Evolutionary conservation across 2,329 filamentous ascomycete genomes (phyloP).

Genomic region (Ambrosiella beaveri): DNA sequence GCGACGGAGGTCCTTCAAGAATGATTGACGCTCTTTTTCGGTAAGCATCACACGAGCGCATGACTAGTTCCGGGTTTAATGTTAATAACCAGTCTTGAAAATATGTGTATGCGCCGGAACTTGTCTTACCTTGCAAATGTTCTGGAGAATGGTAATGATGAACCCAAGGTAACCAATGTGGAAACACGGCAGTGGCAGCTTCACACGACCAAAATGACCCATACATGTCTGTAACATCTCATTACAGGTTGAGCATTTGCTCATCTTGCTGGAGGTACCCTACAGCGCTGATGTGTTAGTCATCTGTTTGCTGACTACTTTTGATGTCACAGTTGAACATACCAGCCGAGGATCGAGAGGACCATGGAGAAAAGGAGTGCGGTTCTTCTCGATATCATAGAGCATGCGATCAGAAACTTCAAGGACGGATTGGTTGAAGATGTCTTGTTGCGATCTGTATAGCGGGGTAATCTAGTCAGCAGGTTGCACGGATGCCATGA

Average conservation of each 20-base stretch:
- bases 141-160: constrained; percentile 78
- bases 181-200: constrained; percentile 78
- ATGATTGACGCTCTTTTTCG: constrained; percentile 59
- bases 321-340: constrained; percentile 14
- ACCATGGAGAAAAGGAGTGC: constrained; percentile 62
- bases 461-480: constrained; percentile 1
- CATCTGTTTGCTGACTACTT: neutral
- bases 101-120: neutral
- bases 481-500: neutral
- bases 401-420: constrained; percentile 88
- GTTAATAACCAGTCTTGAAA: neutral
- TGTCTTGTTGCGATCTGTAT: constrained; percentile 69
- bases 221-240: constrained; percentile 70
- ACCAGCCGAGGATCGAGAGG: constrained; percentile 72
- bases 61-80: constrained; percentile 24
- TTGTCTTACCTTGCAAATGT: constrained; percentile 62
- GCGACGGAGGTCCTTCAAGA: constrained; percentile 62
- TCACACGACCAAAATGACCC: constrained; percentile 88
- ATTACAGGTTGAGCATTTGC: constrained; percentile 66
- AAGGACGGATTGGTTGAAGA: constrained; percentile 85
- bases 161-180: constrained; percentile 94
- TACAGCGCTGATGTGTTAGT: constrained; percentile 16
- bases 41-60: constrained; percentile 72
- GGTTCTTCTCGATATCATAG: constrained; percentile 72
- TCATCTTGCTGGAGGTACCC: constrained; percentile 74